Evolutionary conservation across 208 protist species (phyloP).

Genomic region (Leishmania braziliensis): DNA sequence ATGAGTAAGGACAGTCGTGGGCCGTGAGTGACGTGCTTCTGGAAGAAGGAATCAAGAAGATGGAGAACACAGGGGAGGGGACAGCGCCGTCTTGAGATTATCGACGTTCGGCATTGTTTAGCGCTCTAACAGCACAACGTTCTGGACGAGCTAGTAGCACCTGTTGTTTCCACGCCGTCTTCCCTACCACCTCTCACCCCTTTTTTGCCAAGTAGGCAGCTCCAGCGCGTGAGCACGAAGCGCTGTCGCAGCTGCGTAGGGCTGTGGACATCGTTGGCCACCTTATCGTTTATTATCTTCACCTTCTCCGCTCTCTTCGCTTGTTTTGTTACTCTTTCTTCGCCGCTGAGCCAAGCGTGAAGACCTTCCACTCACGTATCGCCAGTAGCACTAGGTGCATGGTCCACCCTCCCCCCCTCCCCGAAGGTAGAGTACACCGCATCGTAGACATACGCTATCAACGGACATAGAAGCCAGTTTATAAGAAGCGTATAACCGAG

Average conservation of each 20-base stretch:
- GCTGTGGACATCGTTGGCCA: background rate
- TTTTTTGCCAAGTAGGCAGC: background rate
- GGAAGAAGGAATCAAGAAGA: background rate
- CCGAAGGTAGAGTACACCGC: background rate
- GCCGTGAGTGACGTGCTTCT: background rate
- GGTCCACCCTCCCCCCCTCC: background rate
- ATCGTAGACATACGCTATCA: background rate
- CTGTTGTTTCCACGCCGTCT: background rate
- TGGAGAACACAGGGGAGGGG: background rate
- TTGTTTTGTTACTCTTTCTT: background rate
- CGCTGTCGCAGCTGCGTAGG: background rate
- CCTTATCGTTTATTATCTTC: background rate
- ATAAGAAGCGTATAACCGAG: background rate
- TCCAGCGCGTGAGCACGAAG: background rate
- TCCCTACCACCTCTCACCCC: background rate
- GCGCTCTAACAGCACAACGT: background rate
- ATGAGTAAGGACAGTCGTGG: background rate
- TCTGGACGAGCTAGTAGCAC: background rate
- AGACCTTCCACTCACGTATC: background rate
- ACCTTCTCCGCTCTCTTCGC: background rate
- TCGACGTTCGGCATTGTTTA: background rate
- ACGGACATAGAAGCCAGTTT: too few relatives aligned
- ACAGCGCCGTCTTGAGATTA: background rate
- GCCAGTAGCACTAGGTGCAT: background rate
- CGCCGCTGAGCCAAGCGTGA: background rate